phyloP scores from a whole-genome alignment of 768 basidiomycete species.

The Russula ochroleuca region DNA sequence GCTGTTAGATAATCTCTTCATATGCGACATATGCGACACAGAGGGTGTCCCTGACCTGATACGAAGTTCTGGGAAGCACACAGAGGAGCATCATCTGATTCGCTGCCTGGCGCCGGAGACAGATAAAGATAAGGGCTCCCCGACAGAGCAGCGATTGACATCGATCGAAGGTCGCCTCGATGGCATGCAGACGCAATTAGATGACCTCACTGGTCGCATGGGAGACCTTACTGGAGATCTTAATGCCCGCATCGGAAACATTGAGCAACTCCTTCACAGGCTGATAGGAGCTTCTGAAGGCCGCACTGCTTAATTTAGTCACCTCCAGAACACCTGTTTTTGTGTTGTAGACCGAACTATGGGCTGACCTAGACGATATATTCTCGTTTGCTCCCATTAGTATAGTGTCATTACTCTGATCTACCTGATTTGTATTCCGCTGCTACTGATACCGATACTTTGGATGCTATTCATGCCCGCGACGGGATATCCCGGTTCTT shows the following conservation, averaged over 20 bases:
- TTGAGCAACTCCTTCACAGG: conserved; percentile 8
- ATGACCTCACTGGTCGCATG: no score
- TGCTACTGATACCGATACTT: no score
- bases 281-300: not conserved
- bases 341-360: not conserved
- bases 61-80: conserved; percentile 6
- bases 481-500: no score
- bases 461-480: no score
- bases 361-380: no score
- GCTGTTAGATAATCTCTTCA: conserved; percentile 15
- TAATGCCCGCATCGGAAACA: not conserved
- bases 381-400: no score
- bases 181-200: not conserved
- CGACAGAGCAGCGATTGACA: conserved; percentile 4
- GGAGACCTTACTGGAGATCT: not conserved
- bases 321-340: not conserved
- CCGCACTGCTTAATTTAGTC: not conserved
- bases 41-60: not conserved
- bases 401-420: no score
- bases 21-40: not conserved
- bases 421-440: no score
- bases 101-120: conserved; percentile 11
- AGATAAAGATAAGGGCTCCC: not conserved
- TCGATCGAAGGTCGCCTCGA: conserved; percentile 6
- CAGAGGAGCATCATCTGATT: conserved; percentile 11